Base-by-base conservation (phyloP, 2,329 filamentous ascomycete species). In the Colletotrichum incanum region DNA sequence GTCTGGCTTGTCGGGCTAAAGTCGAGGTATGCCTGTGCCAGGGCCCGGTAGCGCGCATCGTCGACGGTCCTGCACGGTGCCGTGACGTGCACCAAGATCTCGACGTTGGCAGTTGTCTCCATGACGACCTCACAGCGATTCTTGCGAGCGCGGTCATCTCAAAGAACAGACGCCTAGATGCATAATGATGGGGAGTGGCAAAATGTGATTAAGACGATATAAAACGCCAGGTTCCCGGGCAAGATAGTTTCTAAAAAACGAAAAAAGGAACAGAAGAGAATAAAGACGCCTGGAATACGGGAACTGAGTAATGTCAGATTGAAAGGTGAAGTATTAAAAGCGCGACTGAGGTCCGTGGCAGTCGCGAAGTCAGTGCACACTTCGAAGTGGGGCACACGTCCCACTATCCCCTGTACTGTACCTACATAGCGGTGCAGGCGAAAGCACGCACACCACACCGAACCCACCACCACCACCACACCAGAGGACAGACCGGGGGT, bases 81-180 rank as follows among this genome's bases (percentile, higher is more conserved):
- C 14, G 85, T 79, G 67, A 89, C 84, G 77, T 91, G 89, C 62
- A 90, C 84, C 55, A 91, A 82, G 55, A 90, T 87, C 79, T 91
- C 88, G 63, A 84, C 81, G 71, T 85, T 80, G n/a, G 54, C 54
- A 43, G 47, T 49, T 50, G 60, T 68, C 65, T 72, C 72, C 72
- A 72, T 72, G 63, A 62, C 56, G 62, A 67, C 67, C 50, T 37
- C 47, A 26, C 55, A 50, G 41, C 18, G n/a, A 16, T 16, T 37
- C 18, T 45, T 18, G 43, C 28, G 23, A 55, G n/a, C 12, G 14
- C 43, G 20, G 20, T 62, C 65, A 72, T 72, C 47, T 70, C 59
- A 69, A 54, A 26, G 31, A 26, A 41, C n/a, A 54, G 34, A 16
- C 12, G 34, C 41, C 20, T 45, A 41, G 28, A 18, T 64, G 23